These are phyloP conservation scores for Ampelomyces quisqualis DNA, from an alignment of 2,329 filamentous ascomycete species.

Conservation along the genomic window DNA sequence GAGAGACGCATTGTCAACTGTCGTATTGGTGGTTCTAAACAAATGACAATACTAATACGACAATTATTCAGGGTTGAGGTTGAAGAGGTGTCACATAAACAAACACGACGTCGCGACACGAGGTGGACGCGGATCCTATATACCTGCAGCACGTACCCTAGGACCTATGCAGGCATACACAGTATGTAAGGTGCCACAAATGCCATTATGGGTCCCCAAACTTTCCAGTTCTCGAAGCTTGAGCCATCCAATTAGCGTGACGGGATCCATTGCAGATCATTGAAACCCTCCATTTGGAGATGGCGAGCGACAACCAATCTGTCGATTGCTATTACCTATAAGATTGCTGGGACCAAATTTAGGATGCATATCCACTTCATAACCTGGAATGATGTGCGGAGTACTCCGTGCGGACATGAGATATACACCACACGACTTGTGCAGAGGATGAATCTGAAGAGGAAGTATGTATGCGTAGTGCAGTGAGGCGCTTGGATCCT, in stretches of 20 bases:
- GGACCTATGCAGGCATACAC: neutral
- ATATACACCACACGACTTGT: too few relatives aligned
- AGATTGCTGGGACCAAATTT: too few relatives aligned
- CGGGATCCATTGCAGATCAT: constrained; percentile 14
- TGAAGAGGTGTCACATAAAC: neutral
- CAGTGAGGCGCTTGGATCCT: too few relatives aligned
- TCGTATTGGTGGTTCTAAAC: neutral
- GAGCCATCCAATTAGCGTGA: constrained; percentile 12
- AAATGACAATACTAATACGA: neutral
- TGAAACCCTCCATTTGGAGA: constrained; percentile 8
- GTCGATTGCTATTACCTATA: neutral
- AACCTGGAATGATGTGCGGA: too few relatives aligned
- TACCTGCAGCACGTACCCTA: constrained; percentile 3
- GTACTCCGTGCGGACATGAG: too few relatives aligned
- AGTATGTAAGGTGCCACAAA: constrained; percentile 8
- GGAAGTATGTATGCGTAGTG: too few relatives aligned
- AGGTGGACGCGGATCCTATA: constrained; percentile 1
- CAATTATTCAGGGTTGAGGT: neutral
- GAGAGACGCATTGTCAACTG: constrained; percentile 16
- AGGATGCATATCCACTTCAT: too few relatives aligned
- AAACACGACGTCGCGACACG: neutral
- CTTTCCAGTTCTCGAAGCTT: neutral
- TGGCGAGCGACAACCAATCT: neutral
- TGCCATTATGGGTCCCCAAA: constrained; percentile 4
- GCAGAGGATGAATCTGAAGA: too few relatives aligned